Evolutionary conservation across 139 green algal species (phyloP).

Genomic region (Closterium sp.): DNA sequence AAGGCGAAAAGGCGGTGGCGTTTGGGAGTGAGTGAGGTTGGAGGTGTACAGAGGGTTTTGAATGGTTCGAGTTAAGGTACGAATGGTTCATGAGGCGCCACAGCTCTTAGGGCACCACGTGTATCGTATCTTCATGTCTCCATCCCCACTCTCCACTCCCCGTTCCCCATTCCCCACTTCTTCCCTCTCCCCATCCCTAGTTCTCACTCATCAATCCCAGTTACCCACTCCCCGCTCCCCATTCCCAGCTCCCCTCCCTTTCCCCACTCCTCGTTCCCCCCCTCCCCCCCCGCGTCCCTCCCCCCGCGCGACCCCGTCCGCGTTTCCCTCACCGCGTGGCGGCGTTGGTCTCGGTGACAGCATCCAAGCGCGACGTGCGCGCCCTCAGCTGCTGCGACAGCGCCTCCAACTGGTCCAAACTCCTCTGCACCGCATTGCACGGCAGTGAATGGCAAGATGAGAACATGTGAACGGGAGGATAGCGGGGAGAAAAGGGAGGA

Average conservation of each 20-base stretch:
- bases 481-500: background rate
- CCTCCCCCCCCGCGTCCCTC: no score
- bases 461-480: background rate
- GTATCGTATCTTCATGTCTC: no score
- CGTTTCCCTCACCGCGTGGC: background rate
- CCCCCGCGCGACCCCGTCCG: background rate
- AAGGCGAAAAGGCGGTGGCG: no score
- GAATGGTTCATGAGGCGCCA: no score
- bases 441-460: background rate
- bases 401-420: conserved; percentile 30
- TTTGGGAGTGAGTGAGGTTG: no score
- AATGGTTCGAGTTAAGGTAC: no score
- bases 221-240: background rate
- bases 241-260: background rate
- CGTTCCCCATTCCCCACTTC: no score
- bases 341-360: conserved; percentile 24
- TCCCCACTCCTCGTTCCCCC: no score
- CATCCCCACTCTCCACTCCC: no score
- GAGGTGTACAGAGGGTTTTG: no score
- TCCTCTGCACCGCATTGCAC: conserved; percentile 18
- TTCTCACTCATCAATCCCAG: background rate
- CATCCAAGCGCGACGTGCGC: conserved; percentile 10
- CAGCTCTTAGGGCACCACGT: no score
- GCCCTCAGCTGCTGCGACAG: conserved; percentile 44
- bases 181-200: background rate